Evolutionary conservation across 805 yeast genomes (phyloP).

Genomic region (Cyberlindnera maritima): DNA sequence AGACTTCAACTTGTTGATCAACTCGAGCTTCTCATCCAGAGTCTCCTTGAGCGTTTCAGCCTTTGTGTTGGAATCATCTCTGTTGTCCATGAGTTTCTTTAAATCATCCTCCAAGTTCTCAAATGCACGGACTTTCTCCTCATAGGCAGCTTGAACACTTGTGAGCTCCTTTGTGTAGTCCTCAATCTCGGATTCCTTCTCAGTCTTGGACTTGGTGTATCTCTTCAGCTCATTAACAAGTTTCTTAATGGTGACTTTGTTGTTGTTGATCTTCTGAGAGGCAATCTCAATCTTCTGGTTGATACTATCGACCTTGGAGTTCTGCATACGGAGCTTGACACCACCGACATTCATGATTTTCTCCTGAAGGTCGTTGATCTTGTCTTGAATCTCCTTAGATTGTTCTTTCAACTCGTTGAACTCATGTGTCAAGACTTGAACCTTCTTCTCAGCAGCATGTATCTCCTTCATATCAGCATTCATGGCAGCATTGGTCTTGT

Average conservation of each 20-base stretch:
- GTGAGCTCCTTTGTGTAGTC: conserved; percentile 34
- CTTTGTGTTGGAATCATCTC: conserved; percentile 39
- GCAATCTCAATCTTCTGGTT: conserved; percentile 62
- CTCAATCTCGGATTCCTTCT: conserved; percentile 45
- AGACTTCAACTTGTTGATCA: conserved; percentile 57
- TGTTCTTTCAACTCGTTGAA: conserved; percentile 46
- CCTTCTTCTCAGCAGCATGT: conserved; percentile 33
- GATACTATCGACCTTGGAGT: conserved; percentile 76
- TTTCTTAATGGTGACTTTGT: conserved; percentile 55
- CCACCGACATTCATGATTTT: conserved; percentile 92
- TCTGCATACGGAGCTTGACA: conserved; percentile 72
- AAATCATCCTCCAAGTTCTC: conserved; percentile 35
- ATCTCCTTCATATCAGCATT: conserved; percentile 35
- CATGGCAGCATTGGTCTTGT: conserved; percentile 19
- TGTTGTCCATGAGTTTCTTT: conserved; percentile 26
- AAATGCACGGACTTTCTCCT: conserved; percentile 26
- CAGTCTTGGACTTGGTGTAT: conserved; percentile 44
- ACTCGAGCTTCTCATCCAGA: conserved; percentile 37
- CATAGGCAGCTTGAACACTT: conserved; percentile 31
- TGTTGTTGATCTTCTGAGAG: conserved; percentile 53
- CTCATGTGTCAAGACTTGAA: conserved; percentile 37
- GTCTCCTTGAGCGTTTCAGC: conserved; percentile 41
- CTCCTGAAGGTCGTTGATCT: conserved; percentile 63
- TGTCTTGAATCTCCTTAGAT: conserved; percentile 51
- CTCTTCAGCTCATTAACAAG: conserved; percentile 62